Base-by-base conservation (phyloP, 805 yeast genomes). In the Priceomyces medius region DNA sequence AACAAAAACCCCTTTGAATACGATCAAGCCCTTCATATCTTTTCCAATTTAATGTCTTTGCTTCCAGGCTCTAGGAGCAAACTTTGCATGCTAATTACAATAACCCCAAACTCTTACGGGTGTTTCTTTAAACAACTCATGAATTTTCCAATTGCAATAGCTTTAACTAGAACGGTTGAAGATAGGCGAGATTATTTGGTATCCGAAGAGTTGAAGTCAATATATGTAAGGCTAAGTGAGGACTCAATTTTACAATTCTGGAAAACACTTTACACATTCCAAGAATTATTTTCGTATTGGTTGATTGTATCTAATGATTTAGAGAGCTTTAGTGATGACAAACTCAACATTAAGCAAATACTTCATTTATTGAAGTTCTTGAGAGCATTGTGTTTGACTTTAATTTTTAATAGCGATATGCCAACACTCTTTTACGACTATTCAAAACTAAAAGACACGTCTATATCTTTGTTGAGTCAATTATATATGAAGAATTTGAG, bases 251-350 rank as follows among this genome's bases (percentile, higher is more conserved):
- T 9, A 3, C 36, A 35, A 2, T 70, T 69, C 38, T 68, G 71
- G 68, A 57, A 59, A 23, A 46, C 55, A 4, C 54, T 84, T 2
- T 68, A 64, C 33, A 55, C 82, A 0, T 76, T 81, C 44, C 69
- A 83, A 43, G 88, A 85, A 47, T 54, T 84, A 7, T 74, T 80
- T 45, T 79, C 88, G 1, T 83, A 81, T 51, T 77, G 85, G 77
- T 59, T 85, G 31, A 73, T 79, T 19, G 79, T 85, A 7, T 75
- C 86, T 2, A 83, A 79, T 48, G 95, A 86, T 53, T 61, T 66
- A 8, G 90, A 82, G 48, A 61, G 82, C 35, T 73, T 76, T 41
- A 58, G 56, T 8, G 63, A 59, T 5, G 72, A 71, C 16, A 66
- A 77, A 24, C 58, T 81, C 12, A 50, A 61, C 4, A 47, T 55